Evolutionary conservation across 106 monocot genomes (phyloP).

Genomic region (Alisma plantagoaquatica): DNA sequence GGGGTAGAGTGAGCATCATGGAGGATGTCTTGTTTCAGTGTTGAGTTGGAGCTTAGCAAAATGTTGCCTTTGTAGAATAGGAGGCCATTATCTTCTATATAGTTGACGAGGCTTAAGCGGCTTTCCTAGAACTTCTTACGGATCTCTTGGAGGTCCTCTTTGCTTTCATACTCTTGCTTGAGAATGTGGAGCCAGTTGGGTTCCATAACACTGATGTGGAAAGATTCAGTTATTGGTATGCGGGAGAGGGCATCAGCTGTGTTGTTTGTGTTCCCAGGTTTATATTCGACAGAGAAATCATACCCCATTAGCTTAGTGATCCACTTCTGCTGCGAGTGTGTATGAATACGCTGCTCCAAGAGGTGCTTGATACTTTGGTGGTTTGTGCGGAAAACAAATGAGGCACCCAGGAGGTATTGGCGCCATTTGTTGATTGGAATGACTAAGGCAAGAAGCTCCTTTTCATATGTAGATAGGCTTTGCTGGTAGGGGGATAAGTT

Average conservation of each 20-base stretch:
- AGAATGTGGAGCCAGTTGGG: neutral
- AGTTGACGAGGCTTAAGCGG: no score
- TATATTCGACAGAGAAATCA: neutral
- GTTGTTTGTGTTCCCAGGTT: neutral
- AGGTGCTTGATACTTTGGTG: neutral
- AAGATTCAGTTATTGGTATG: neutral
- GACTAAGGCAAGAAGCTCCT: neutral
- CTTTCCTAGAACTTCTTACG: no score
- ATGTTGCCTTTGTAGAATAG: neutral
- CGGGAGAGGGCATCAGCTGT: constrained; percentile 1
- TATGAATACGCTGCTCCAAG: neutral
- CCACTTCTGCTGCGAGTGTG: neutral
- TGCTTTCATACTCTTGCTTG: neutral
- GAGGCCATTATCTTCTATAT: neutral
- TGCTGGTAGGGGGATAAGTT: neutral
- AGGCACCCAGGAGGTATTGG: neutral
- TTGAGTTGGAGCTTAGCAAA: neutral
- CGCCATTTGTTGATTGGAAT: neutral
- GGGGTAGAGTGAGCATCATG: neutral
- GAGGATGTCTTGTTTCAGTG: neutral
- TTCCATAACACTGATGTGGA: neutral
- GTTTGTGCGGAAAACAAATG: neutral
- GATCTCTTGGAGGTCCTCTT: neutral
- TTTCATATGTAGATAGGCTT: no score
- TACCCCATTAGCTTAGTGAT: neutral